These are phyloP conservation scores for apple (Malus domestica) DNA, from an alignment of 306 rosid species.

Conservation along the genomic window ASM211411v1 NC_041802.1:7239001-7239500, in stretches of 20 bases:
- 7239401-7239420: neutral
- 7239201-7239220: neutral
- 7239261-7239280: neutral
- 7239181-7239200: neutral
- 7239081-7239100: neutral
- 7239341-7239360: neutral
- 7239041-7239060: too few species aligned
- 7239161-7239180: neutral
- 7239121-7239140: neutral
- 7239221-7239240: neutral
- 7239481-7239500: neutral
- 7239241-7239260: neutral
- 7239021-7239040: too few species aligned
- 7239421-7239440: neutral
- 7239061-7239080: neutral
- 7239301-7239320: too few species aligned
- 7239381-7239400: neutral
- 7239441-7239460: neutral
- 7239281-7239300: too few species aligned
- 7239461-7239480: neutral
- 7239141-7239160: neutral
- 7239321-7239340: neutral
- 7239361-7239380: neutral
- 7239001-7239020: too few species aligned
- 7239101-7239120: too few species aligned